A percentile compares a stretch with the other conserved stretches of the same genome.
Evolutionary conservation across 1,139 yeast species (phyloP).

Genomic region (Martiniozyma asiatica): DNA sequence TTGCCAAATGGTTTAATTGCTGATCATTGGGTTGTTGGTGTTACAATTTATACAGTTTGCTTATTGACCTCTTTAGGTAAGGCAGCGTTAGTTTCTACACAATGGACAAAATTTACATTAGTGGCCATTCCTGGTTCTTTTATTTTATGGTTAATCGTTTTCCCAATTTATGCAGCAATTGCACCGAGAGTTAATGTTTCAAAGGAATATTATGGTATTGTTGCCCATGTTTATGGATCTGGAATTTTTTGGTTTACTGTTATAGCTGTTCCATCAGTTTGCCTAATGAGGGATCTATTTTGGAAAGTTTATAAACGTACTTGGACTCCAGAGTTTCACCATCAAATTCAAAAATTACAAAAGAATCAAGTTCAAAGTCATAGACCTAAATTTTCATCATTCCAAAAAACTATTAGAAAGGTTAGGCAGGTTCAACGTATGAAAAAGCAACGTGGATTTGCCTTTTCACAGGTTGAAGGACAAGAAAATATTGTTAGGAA

Average conservation of each 20-base stretch:
- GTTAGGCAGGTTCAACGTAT: slow-evolving; percentile 97
- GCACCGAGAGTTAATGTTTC: slow-evolving; percentile 83
- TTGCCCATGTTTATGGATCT: slow-evolving; percentile 66
- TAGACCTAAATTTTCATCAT: slow-evolving; percentile 90
- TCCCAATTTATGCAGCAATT: slow-evolving; percentile 76
- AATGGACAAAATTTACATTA: slow-evolving; percentile 91
- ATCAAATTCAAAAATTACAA: slow-evolving; percentile 92
- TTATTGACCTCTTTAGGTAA: slow-evolving; percentile 85
- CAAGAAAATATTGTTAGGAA: slow-evolving; percentile 86
- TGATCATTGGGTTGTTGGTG: slow-evolving; percentile 95
- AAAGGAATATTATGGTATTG: slow-evolving; percentile 71
- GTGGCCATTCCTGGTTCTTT: slow-evolving; percentile 94
- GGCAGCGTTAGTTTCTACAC: slow-evolving; percentile 82
- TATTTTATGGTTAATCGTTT: slow-evolving; percentile 67
- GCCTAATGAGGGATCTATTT: slow-evolving; percentile 75
- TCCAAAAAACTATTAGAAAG: slow-evolving; percentile 92
- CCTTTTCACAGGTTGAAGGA: slow-evolving; percentile 92
- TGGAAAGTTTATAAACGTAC: slow-evolving; percentile 94
- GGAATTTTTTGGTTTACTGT: slow-evolving; percentile 77
- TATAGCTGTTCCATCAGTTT: slow-evolving; percentile 62
- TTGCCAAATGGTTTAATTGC: slow-evolving; percentile 60
- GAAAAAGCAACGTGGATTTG: slow-evolving; percentile 97
- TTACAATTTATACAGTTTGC: slow-evolving; percentile 79
- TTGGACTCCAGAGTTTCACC: slow-evolving; percentile 85
- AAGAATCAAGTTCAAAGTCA: slow-evolving; percentile 89